A percentile compares a stretch with the other conserved stretches of the same genome.
phyloP scores from a whole-genome alignment of 768 basidiomycete genomes.

The Tulasnella sp. region DNA sequence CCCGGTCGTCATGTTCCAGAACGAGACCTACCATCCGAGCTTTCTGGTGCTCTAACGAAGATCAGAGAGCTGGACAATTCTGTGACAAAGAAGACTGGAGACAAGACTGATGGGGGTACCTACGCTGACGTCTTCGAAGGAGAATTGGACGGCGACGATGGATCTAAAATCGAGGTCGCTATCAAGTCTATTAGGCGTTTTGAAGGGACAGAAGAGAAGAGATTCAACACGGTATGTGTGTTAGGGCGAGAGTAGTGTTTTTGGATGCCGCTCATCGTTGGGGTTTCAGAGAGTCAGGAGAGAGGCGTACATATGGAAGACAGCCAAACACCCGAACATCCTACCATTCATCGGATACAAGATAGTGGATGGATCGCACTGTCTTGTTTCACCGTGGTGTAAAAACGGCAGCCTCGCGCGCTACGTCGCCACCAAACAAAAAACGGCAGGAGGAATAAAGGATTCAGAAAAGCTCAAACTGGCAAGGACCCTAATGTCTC shows the following conservation, averaged over 20 bases:
- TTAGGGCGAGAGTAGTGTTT: neutral
- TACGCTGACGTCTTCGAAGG: neutral
- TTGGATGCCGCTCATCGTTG: neutral
- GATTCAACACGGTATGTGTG: neutral
- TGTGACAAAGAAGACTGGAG: neutral
- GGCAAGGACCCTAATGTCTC: neutral
- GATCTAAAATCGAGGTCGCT: neutral
- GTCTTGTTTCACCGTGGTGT: neutral
- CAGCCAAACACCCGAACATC: neutral
- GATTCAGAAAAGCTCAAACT: neutral
- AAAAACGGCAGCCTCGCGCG: neutral
- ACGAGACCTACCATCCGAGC: neutral
- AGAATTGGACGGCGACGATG: neutral
- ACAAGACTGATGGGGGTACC: neutral
- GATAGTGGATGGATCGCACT: neutral
- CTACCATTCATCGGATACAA: neutral
- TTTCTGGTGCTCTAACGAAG: neutral
- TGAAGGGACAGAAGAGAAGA: neutral
- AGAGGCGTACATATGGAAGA: neutral
- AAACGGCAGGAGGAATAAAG: too few species aligned
- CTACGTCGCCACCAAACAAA: neutral
- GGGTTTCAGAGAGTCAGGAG: neutral
- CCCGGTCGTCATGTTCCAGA: neutral
- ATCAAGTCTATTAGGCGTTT: neutral
- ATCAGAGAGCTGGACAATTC: neutral